Evolutionary conservation across 371 early-diverging fungal genomes (phyloP), one percentile per base, ranked within the genome.

Genomic region (Chytridium lagenaria): DNA sequence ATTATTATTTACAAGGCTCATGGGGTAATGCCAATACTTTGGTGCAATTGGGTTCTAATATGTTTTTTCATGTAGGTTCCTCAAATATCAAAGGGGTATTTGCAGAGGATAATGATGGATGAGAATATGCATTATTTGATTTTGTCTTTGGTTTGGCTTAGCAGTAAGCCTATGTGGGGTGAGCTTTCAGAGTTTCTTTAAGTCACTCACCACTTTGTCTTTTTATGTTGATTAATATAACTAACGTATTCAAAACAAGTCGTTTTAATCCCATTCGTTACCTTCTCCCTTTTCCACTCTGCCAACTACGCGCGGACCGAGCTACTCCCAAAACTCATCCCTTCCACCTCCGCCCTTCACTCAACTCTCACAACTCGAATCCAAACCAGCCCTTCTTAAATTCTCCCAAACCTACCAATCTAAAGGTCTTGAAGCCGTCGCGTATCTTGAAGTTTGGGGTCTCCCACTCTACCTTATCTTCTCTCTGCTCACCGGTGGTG

Each of bases 121-220:
- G 96, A 96, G 80, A 95, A 95, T 80, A 87, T 91, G 23, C 94
- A 94, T 80, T 96, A 96, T 72, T 77, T 93, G 23, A 68, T 94
- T 50, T 86, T 95, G 75, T 93, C 95, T 2, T 68, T 92, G 61
- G 87, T 90, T 74, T 96, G 95, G 94, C 86, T 86, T 73, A 78
- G 86, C 38, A 85, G 87, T 28, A 84, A 83, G 49, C 93, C 96
- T 26, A 85, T 94, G 39, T 71, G 87, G 63, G 91, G 93, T 93
- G 84, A 76, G 79, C 16, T 51, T n/a, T n/a, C n/a, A n/a, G 34
- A 44, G 44, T 12, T 12, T 44, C 44, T 44, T 38, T 64, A 59
- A n/a, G n/a, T n/a, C n/a, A n/a, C n/a, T n/a, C n/a, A n/a, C n/a
- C n/a, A n/a, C n/a, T n/a, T n/a, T n/a, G n/a, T n/a, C n/a, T n/a